phyloP scores from a whole-genome alignment of 768 basidiomycete species.

The Lactarius pseudohatsudake region DNA sequence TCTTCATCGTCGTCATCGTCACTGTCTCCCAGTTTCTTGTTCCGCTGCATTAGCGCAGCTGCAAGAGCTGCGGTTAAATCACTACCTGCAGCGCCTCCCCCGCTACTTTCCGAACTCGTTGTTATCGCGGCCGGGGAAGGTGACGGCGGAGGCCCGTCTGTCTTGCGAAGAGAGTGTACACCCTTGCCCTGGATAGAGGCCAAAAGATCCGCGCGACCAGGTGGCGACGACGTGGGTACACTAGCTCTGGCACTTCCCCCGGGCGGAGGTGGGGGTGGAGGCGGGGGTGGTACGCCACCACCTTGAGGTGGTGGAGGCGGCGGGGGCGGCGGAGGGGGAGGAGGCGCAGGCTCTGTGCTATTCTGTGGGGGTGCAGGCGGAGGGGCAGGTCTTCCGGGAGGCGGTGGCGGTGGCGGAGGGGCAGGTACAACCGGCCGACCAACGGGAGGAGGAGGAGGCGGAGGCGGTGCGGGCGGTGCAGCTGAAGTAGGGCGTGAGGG shows the following conservation, averaged over 20 bases:
- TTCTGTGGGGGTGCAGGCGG: slow-evolving; percentile 30
- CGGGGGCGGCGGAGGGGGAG: slow-evolving; percentile 36
- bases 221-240: slow-evolving; percentile 47
- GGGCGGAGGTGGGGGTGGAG: slow-evolving; percentile 46
- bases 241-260: slow-evolving; percentile 43
- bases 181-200: slow-evolving; percentile 84
- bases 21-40: slow-evolving; percentile 85
- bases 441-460: slow-evolving; percentile 41
- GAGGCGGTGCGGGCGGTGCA: slow-evolving; percentile 38
- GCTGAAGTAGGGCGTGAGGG: slow-evolving; percentile 35
- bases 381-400: slow-evolving; percentile 24
- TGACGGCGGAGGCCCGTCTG: slow-evolving; percentile 36
- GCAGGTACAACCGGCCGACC: slow-evolving; percentile 29
- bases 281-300: slow-evolving; percentile 39
- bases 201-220: slow-evolving; percentile 65
- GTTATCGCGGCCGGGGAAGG: slow-evolving; percentile 36
- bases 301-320: slow-evolving; percentile 33
- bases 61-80: slow-evolving; percentile 84
- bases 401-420: slow-evolving; percentile 30
- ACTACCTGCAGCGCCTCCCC: slow-evolving; percentile 51
- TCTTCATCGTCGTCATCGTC: slow-evolving; percentile 38
- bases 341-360: slow-evolving; percentile 39
- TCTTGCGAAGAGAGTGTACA: slow-evolving; percentile 66
- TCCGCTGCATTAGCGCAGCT: slow-evolving; percentile 76
- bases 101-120: slow-evolving; percentile 37